These are phyloP conservation scores for Oryza punctata DNA, from an alignment of 176 grass and related monocot genomes.

Conservation along the genomic window DNA sequence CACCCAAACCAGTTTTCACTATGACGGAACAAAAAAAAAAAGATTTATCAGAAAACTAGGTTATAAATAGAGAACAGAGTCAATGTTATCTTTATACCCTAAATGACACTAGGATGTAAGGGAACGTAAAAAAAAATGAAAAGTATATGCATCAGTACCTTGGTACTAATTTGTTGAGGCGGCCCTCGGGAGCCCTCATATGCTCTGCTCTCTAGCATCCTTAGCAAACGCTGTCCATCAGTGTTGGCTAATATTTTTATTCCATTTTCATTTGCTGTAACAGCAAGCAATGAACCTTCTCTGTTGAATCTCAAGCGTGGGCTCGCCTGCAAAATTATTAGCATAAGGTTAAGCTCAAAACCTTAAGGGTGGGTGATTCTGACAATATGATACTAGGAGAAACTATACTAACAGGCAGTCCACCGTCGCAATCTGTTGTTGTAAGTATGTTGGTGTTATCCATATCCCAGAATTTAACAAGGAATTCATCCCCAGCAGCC, in stretches of 20 bases:
- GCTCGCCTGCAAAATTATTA: slow-evolving; percentile 66
- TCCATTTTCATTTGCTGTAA: slow-evolving; percentile 92
- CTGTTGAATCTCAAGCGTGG: slow-evolving; percentile 96
- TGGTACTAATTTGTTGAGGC: slow-evolving; percentile 85
- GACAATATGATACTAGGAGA: not conserved
- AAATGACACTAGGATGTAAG: not conserved
- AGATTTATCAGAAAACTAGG: slow-evolving; percentile 13
- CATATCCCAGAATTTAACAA: slow-evolving; percentile 99
- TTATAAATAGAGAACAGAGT: not conserved
- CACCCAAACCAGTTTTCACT: slow-evolving; percentile 28
- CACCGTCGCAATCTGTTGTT: slow-evolving; percentile 81
- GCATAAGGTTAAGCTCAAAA: slow-evolving; percentile 18
- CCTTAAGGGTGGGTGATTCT: not conserved
- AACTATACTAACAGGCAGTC: slow-evolving; percentile 76
- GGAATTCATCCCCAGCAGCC: slow-evolving; percentile 95
- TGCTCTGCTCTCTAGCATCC: slow-evolving; percentile 86
- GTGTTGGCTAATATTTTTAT: slow-evolving; percentile 97
- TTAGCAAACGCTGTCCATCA: slow-evolving; percentile 89
- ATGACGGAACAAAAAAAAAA: slow-evolving; percentile 7
- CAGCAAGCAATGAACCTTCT: slow-evolving; percentile 93
- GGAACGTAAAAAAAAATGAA: not conserved
- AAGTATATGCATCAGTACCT: slow-evolving; percentile 38
- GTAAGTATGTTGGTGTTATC: slow-evolving; percentile 84
- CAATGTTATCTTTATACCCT: not conserved
- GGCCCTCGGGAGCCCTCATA: slow-evolving; percentile 81